phyloP scores from a whole-genome alignment of 2,329 filamentous ascomycete genomes.

The Aspergillus costaricaensis region DNA sequence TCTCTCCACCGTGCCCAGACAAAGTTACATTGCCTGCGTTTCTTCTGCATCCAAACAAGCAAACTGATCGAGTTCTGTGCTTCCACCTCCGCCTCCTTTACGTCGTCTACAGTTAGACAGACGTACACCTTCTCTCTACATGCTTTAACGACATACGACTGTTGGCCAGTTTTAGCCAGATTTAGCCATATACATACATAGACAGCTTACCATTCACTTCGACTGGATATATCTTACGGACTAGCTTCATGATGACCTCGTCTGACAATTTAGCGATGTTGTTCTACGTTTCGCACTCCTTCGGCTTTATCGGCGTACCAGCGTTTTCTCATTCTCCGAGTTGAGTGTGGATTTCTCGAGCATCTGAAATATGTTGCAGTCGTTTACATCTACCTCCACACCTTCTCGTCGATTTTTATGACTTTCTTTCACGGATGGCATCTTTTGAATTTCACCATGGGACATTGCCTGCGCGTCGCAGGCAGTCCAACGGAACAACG shows the following conservation, averaged over 20 bases:
- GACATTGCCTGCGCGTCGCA: not conserved
- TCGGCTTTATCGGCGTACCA: conserved; percentile 24
- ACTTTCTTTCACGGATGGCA: not conserved
- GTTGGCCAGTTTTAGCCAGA: conserved; percentile 25
- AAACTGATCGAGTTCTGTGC: conserved; percentile 13
- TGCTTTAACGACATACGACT: conserved; percentile 21
- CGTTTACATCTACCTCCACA: conserved; percentile 18
- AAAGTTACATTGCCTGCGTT: conserved; percentile 16
- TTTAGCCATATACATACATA: conserved; percentile 29
- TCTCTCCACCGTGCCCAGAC: conserved; percentile 14
- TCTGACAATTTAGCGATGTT: conserved; percentile 27
- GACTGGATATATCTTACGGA: conserved; percentile 26
- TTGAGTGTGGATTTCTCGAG: conserved; percentile 18
- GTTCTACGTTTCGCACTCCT: conserved; percentile 20
- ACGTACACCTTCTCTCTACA: conserved; percentile 8
- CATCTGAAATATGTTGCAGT: conserved; percentile 17
- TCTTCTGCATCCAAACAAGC: conserved; percentile 8
- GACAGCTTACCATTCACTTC: conserved; percentile 28
- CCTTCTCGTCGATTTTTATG: not conserved
- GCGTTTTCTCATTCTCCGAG: conserved; percentile 15
- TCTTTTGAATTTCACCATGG: not conserved
- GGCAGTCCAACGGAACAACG: conserved; percentile 1
- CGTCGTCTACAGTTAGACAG: conserved; percentile 10
- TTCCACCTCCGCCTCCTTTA: conserved; percentile 17
- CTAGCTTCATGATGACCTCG: conserved; percentile 20